Evolutionary conservation across 768 basidiomycete genomes (phyloP), one percentile per base, ranked within the genome.

Genomic region (Boletus speciosus): DNA sequence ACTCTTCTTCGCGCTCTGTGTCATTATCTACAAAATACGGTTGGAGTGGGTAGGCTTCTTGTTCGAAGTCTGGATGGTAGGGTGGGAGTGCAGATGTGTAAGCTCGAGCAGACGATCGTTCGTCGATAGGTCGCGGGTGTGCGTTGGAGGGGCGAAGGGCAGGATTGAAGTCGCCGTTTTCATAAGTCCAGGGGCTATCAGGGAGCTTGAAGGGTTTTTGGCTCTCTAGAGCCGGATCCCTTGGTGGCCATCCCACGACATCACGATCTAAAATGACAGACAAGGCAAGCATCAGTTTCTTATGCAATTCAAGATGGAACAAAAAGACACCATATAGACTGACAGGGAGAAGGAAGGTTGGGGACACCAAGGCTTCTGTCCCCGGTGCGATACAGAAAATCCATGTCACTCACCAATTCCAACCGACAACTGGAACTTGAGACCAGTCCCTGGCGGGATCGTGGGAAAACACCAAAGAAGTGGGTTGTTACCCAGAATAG

Each of bases 401-500:
- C 79, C 74, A 49, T 78, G 69, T 79, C 78, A 89, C 90, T 90
- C 78, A 92, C 91, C 87, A 65, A 84, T 80, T 54, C 77, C 82
- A 35, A 79, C 74, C 6, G 84, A 81, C 35, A 97, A 74, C 51
- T 87, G 81, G 68, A 82, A 99, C 51, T 78, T 85, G 27, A 96
- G 71, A 1, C 96, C 96, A 39, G 80, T 81, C 1, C 91, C 93
- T 3, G 76, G 77, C 2, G 81, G 72, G 21, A 71, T 70, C 5
- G 78, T 81, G 4, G 96, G 96, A 72, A 85, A 92, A 61, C 90
- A 90, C 95, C 96, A 98, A 6, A 88, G 54, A 34, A 88, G 71
- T 1, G 86, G 82, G 50, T 84, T 90, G 23, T 62, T 67, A 0
- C 97, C 97, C 0, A 99, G 77, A 10, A 96, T 77, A 10, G 90